phyloP scores from a whole-genome alignment of 2,329 filamentous ascomycete genomes.

The Lecanosticta acicola region DNA sequence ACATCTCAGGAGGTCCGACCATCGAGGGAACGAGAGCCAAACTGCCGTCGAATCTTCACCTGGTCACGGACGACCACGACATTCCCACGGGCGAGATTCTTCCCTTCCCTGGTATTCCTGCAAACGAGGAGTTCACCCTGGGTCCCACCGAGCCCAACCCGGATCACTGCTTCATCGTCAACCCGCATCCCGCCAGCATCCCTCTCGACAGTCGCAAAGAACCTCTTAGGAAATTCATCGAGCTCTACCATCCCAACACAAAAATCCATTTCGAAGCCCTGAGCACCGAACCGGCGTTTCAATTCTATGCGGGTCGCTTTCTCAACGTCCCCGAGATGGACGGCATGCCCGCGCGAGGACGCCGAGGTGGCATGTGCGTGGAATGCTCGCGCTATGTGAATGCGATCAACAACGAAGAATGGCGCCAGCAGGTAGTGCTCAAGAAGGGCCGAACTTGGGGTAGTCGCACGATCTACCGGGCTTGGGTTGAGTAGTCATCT shows the following conservation, averaged over 20 bases:
- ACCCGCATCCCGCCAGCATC: constrained; percentile 52
- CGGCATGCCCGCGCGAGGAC: constrained; percentile 56
- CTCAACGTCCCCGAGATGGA: constrained; percentile 65
- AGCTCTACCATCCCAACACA: constrained; percentile 67
- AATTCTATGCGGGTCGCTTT: constrained; percentile 89
- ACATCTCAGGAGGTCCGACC: constrained; percentile 55
- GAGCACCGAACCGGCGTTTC: constrained; percentile 92
- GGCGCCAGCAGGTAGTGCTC: constrained; percentile 71
- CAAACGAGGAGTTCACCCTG: constrained; percentile 65
- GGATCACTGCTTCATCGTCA: constrained; percentile 85
- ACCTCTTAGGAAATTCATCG: constrained; percentile 62
- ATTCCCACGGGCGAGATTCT: constrained; percentile 68
- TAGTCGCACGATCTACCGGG: constrained; percentile 73
- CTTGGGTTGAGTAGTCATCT: constrained; percentile 59
- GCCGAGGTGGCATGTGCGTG: constrained; percentile 77
- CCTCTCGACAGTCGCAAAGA: constrained; percentile 48
- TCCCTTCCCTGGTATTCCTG: constrained; percentile 59
- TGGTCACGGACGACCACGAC: constrained; percentile 65
- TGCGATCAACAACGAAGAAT: constrained; percentile 73
- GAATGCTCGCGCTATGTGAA: constrained; percentile 88
- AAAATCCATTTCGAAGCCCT: constrained; percentile 77
- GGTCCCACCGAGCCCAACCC: constrained; percentile 67
- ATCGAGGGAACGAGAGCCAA: constrained; percentile 58
- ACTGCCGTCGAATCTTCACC: constrained; percentile 57
- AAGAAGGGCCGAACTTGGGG: constrained; percentile 84